These are phyloP conservation scores for Lentinula aciculospora DNA, from an alignment of 768 basidiomycete genomes.

Conservation along the genomic window DNA sequence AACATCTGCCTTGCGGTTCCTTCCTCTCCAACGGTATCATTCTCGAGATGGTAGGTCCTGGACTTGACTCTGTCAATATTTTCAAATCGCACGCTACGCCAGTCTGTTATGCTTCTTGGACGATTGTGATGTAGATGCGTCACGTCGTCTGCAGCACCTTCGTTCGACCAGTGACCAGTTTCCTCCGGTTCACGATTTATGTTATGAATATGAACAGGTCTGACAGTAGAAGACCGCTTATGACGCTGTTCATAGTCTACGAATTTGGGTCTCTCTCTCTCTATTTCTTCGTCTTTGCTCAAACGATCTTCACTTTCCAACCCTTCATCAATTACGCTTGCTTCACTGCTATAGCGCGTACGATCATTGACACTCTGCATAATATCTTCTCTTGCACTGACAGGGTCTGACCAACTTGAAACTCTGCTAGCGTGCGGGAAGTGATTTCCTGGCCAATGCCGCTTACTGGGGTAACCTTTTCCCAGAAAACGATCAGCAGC, in stretches of 20 bases:
- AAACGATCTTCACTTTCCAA: conserved; percentile 21
- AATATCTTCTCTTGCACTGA: conserved; percentile 33
- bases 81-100: background rate
- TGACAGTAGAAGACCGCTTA: background rate
- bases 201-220: background rate
- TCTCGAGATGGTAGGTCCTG: background rate
- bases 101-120: background rate
- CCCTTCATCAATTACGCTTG: conserved; percentile 19
- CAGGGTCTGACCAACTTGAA: conserved; percentile 52
- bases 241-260: conserved; percentile 22
- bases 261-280: conserved; percentile 14
- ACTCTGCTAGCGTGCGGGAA: conserved; percentile 29
- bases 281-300: conserved; percentile 19
- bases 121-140: background rate
- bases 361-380: background rate
- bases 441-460: conserved; percentile 2
- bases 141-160: background rate
- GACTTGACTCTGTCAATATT: background rate
- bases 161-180: background rate
- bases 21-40: background rate
- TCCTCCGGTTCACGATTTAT: background rate
- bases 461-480: conserved; percentile 4
- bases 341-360: background rate
- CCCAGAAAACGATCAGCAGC: background rate
- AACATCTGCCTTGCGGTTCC: conserved; percentile 19